These are phyloP conservation scores for Saturnispora hagleri DNA, from an alignment of 805 yeast species.

Conservation along the genomic window DNA sequence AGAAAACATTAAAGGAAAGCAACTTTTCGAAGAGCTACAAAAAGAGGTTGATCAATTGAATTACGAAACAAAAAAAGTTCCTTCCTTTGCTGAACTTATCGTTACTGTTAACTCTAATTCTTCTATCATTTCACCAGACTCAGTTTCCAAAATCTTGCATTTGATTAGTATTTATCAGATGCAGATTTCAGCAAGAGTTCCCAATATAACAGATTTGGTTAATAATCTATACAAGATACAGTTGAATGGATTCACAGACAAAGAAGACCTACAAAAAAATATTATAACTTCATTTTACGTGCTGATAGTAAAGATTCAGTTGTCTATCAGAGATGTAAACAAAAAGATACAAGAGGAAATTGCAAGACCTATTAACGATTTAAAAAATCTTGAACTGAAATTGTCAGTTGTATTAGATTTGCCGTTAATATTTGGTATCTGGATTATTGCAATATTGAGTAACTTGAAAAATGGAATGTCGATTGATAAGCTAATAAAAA, in stretches of 20 bases:
- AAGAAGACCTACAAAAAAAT: conserved; percentile 25
- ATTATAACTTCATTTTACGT: conserved; percentile 28
- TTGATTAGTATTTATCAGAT: conserved; percentile 17
- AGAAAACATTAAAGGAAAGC: conserved; percentile 15
- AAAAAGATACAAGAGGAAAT: conserved; percentile 26
- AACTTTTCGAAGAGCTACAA: conserved; percentile 18
- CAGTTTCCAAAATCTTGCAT: conserved; percentile 18
- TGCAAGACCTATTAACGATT: conserved; percentile 21
- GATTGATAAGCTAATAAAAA: conserved; percentile 30
- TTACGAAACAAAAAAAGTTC: conserved; percentile 18
- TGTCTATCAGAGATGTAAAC: conserved; percentile 28
- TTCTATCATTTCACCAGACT: conserved; percentile 17
- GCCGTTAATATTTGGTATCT: conserved; percentile 65
- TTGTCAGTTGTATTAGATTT: conserved; percentile 44
- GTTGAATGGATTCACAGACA: conserved; percentile 28
- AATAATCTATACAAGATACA: conserved; percentile 29
- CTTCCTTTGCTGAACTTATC: conserved; percentile 25
- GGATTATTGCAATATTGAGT: conserved; percentile 51
- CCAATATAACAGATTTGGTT: conserved; percentile 29
- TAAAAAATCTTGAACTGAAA: conserved; percentile 27
- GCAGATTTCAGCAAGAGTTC: conserved; percentile 20
- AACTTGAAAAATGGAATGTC: conserved; percentile 45
- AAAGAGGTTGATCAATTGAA: conserved; percentile 16
- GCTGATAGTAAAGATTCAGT: conserved; percentile 31
- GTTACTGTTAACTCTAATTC: conserved; percentile 23